These are phyloP conservation scores for Flaveria trinervia DNA, from an alignment of 129 eudicot genomes.

Conservation along the genomic window DNA sequence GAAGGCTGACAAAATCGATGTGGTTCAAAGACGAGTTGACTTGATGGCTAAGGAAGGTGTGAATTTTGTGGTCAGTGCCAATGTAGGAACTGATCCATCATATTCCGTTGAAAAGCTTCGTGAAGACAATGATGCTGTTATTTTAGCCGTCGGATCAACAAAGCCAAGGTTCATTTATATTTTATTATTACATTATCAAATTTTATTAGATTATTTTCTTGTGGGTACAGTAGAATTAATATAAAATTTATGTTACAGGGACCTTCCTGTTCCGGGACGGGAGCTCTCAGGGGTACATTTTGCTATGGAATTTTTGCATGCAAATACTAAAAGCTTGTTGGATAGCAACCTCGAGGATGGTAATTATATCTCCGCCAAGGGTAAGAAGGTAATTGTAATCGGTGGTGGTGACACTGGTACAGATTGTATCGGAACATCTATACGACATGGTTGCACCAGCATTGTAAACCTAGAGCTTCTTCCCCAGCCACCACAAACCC, in stretches of 20 bases:
- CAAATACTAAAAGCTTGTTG: conserved; percentile 90
- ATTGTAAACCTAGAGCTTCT: conserved; percentile 90
- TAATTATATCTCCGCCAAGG: conserved; percentile 87
- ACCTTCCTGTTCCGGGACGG: conserved; percentile 97
- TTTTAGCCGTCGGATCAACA: conserved; percentile 91
- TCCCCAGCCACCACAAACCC: conserved; percentile 85
- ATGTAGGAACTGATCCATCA: conserved; percentile 75
- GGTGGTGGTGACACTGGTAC: conserved; percentile 99
- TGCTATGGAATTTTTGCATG: conserved; percentile 98
- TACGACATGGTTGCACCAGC: conserved; percentile 88
- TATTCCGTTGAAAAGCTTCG: conserved; percentile 74
- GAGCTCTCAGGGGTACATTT: conserved; percentile 94
- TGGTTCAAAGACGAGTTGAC: conserved; percentile 90
- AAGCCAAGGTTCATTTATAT: conserved; percentile 63
- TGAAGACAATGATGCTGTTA: conserved; percentile 73
- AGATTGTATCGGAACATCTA: conserved; percentile 95
- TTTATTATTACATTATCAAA: neutral
- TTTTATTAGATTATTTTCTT: neutral
- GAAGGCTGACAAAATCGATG: conserved; percentile 86
- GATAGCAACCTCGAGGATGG: conserved; percentile 95
- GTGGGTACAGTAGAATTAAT: neutral
- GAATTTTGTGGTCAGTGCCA: conserved; percentile 79
- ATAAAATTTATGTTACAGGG: conserved; percentile 51
- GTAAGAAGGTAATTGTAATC: conserved; percentile 92
- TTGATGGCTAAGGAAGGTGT: conserved; percentile 92